These are phyloP conservation scores for Lactarius hengduanensis DNA, from an alignment of 768 basidiomycete species.

Conservation along the genomic window DNA sequence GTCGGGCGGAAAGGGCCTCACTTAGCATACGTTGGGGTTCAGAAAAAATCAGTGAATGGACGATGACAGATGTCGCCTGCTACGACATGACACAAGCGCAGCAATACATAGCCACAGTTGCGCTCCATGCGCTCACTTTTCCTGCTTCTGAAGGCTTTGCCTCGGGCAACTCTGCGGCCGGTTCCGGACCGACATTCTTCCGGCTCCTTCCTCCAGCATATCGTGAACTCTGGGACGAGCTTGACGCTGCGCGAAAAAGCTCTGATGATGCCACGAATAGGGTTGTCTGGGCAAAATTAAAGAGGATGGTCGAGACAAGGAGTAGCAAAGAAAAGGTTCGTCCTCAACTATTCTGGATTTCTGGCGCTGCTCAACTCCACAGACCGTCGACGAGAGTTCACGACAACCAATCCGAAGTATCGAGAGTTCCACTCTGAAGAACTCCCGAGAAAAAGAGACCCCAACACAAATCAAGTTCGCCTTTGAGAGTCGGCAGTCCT, in stretches of 20 bases:
- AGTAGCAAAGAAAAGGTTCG: constrained; percentile 47
- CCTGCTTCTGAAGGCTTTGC: constrained; percentile 63
- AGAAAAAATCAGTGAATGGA: constrained; percentile 59
- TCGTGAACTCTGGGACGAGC: constrained; percentile 89
- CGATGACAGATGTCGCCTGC: constrained; percentile 86
- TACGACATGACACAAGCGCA: constrained; percentile 76
- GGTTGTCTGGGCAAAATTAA: constrained; percentile 66
- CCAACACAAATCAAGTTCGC: constrained; percentile 55
- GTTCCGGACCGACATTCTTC: constrained; percentile 62
- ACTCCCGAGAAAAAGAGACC: constrained; percentile 11
- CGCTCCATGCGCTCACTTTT: constrained; percentile 76
- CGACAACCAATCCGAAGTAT: neutral
- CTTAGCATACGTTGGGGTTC: constrained; percentile 75
- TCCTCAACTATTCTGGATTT: constrained; percentile 1
- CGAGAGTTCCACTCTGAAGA: constrained; percentile 7
- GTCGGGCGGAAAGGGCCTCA: constrained; percentile 70
- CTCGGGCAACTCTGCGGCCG: constrained; percentile 44
- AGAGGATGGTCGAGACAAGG: constrained; percentile 62
- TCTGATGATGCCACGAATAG: constrained; percentile 66
- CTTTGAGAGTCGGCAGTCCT: constrained; percentile 61
- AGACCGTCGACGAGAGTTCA: constrained; percentile 13
- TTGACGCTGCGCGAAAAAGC: constrained; percentile 62
- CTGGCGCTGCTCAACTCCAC: constrained; percentile 10
- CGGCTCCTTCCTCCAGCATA: constrained; percentile 77
- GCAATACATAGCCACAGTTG: constrained; percentile 85